Conservation (phyloP, 352 stramenopile species). For the Peronospora tabacina region DNA sequence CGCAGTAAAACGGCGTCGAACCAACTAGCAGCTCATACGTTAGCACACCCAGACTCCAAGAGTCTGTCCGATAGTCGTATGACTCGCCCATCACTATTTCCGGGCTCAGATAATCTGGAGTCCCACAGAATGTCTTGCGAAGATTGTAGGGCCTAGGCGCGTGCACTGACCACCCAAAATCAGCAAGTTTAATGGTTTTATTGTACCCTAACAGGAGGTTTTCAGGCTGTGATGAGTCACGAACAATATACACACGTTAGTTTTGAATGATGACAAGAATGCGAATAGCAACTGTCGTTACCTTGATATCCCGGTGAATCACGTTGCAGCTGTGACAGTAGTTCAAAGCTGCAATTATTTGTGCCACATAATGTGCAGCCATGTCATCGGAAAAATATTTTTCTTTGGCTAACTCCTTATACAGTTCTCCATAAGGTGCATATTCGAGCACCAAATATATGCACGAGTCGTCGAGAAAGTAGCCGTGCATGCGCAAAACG, state of each 20-base stretch:
- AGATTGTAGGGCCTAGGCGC: conserved; percentile 49
- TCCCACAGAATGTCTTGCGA: conserved; percentile 76
- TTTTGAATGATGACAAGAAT: neutral
- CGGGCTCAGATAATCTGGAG: conserved; percentile 78
- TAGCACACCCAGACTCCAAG: conserved; percentile 81
- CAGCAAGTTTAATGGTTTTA: conserved; percentile 75
- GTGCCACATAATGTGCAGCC: conserved; percentile 61
- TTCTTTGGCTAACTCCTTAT: conserved; percentile 61
- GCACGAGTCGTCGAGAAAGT: conserved; percentile 82
- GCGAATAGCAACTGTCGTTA: conserved; percentile 17
- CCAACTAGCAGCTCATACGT: conserved; percentile 78
- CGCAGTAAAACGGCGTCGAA: conserved; percentile 66
- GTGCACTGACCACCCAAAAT: conserved; percentile 85
- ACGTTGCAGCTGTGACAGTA: conserved; percentile 74
- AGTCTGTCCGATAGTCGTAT: conserved; percentile 64
- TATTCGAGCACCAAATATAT: conserved; percentile 85
- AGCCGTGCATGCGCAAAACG: conserved; percentile 65
- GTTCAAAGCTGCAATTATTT: conserved; percentile 67
- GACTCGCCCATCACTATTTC: conserved; percentile 64
- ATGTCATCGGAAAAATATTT: conserved; percentile 43
- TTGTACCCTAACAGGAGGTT: conserved; percentile 75
- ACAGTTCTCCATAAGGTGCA: conserved; percentile 70
- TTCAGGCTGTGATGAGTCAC: conserved; percentile 43
- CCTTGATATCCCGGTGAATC: conserved; percentile 87
- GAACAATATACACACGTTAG: neutral